phyloP scores from a whole-genome alignment of 2,329 filamentous ascomycete species.

The Aphanoascus verrucosus region DNA sequence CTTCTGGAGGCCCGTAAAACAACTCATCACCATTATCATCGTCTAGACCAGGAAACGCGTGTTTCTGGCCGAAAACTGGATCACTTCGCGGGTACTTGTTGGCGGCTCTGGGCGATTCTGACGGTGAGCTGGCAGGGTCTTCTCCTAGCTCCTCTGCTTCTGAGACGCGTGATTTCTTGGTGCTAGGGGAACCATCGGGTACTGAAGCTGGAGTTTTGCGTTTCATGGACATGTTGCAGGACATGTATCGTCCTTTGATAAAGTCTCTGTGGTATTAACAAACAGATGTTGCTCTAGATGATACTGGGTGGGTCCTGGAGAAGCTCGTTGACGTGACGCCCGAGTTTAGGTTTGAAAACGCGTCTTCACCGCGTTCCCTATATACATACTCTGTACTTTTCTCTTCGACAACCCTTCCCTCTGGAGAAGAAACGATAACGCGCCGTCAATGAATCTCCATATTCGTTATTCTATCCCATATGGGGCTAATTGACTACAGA shows the following conservation, averaged over 20 bases:
- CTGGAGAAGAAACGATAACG: no score
- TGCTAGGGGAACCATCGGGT: conserved; percentile 10
- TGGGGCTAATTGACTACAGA: neutral
- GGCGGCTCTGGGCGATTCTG: conserved; percentile 13
- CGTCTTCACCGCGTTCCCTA: no score
- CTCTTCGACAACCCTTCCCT: no score
- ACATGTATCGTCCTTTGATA: neutral
- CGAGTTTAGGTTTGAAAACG: no score
- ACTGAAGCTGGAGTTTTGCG: conserved; percentile 11
- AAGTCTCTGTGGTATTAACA: neutral
- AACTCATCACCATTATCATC: conserved; percentile 44
- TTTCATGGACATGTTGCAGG: conserved; percentile 12
- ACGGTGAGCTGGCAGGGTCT: conserved; percentile 15
- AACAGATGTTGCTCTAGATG: no score
- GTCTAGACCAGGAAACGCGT: conserved; percentile 57
- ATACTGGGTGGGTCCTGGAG: no score
- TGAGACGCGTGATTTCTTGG: conserved; percentile 27
- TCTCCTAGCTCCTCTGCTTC: conserved; percentile 23
- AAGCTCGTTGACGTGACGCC: no score
- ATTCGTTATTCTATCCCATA: conserved; percentile 2
- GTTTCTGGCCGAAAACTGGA: conserved; percentile 59
- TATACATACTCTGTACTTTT: no score
- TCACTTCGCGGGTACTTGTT: conserved; percentile 41
- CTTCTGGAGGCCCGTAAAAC: conserved; percentile 56
- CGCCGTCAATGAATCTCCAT: neutral